Evolutionary conservation across 805 yeast genomes (phyloP).

Genomic region (Yamadazyma endophytica): DNA sequence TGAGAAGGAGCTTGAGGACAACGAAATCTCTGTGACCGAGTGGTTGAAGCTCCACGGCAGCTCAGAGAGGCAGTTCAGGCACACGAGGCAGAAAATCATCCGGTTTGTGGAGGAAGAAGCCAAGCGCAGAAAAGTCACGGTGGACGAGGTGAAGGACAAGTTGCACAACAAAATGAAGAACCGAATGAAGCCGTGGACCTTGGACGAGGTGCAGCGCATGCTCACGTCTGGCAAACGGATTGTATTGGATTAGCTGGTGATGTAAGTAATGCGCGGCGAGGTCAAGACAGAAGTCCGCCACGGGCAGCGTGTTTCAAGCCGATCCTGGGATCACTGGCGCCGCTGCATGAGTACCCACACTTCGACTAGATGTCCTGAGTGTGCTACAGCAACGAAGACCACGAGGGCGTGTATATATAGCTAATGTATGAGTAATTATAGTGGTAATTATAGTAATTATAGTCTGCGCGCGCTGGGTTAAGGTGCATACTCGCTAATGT

Average conservation of each 20-base stretch:
- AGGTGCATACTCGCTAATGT: no score
- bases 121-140: slow-evolving; percentile 11
- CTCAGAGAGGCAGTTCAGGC: slow-evolving; percentile 25
- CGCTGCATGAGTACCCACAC: no score
- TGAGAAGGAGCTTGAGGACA: slow-evolving; percentile 19
- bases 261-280: no score
- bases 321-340: no score
- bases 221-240: slow-evolving; percentile 23
- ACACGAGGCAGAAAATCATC: slow-evolving; percentile 24
- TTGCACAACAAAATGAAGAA: slow-evolving; percentile 26
- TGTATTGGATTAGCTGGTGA: slow-evolving; percentile 18
- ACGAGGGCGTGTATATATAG: neutral
- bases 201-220: slow-evolving; percentile 31
- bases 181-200: slow-evolving; percentile 25
- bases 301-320: no score
- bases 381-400: no score
- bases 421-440: neutral
- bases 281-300: no score
- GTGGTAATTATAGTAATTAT: no score
- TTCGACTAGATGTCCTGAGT: no score
- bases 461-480: no score
- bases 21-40: slow-evolving; percentile 22
- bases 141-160: slow-evolving; percentile 21
- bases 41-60: slow-evolving; percentile 28
- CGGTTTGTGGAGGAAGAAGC: slow-evolving; percentile 28